Evolutionary conservation across 495 filamentous ascomycete species (phyloP).

Genomic region (Penicillium herquei): DNA sequence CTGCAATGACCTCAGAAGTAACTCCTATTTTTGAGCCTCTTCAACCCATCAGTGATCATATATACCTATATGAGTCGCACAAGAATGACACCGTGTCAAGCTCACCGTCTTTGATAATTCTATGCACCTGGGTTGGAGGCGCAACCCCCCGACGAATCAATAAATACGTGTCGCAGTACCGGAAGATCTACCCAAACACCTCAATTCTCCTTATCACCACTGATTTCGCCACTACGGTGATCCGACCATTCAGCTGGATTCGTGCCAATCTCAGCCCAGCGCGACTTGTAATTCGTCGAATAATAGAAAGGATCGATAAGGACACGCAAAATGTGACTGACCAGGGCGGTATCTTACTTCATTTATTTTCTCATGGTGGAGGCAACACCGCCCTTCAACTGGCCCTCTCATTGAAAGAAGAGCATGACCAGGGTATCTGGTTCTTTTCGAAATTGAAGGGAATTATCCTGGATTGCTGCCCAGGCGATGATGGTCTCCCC

Average conservation of each 20-base stretch:
- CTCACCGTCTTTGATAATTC: conserved; percentile 20
- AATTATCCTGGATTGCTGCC: conserved; percentile 32
- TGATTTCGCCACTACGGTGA: conserved; percentile 13
- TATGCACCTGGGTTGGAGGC: conserved; percentile 31
- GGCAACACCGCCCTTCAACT: conserved; percentile 25
- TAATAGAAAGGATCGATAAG: conserved; percentile 5
- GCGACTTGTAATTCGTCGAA: conserved; percentile 14
- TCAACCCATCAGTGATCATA: conserved; percentile 12
- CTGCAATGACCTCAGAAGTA: conserved; percentile 9
- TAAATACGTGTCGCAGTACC: conserved; percentile 28
- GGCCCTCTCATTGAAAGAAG: conserved; percentile 22
- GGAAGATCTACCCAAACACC: conserved; percentile 15
- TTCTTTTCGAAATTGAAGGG: conserved; percentile 14
- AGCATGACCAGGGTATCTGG: conserved; percentile 5
- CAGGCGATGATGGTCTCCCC: conserved; percentile 26
- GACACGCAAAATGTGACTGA: not conserved
- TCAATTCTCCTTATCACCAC: conserved; percentile 29
- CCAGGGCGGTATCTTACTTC: conserved; percentile 22
- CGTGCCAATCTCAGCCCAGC: conserved; percentile 23
- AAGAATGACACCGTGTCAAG: conserved; percentile 3
- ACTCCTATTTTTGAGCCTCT: conserved; percentile 7
- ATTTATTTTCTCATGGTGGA: conserved; percentile 33
- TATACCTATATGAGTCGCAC: conserved; percentile 20
- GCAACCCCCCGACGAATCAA: conserved; percentile 29
- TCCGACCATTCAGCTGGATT: conserved; percentile 20